Evolutionary conservation across 2,329 filamentous ascomycete species (phyloP), one percentile per base, ranked within the genome.

Genomic region (Scopulariopsis brevicaulis): DNA sequence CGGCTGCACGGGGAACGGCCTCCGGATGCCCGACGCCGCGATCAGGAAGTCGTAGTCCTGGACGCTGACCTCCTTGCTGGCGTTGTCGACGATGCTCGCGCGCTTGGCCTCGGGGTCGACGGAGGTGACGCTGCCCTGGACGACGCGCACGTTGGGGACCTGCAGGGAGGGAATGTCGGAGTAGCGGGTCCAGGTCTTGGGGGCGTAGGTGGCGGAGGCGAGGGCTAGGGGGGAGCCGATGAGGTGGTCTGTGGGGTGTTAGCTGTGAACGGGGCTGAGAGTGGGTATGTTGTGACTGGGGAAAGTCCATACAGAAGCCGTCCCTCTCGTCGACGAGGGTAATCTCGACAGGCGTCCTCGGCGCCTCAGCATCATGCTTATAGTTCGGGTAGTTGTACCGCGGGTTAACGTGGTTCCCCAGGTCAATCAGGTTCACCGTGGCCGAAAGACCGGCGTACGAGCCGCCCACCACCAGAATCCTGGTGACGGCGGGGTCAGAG

Each of bases 291-390:
- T n/a, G 8, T 18, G 46, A 2, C 2, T 15, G 37, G 35, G 64
- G 22, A 20, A 7, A 50, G 62, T 8, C 71, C 85, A 64, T 74
- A 91, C 87, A 91, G 68, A 84, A 91, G n/a, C 89, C 89, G 74
- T 92, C 88, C n/a, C 86, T 76, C 69, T 91, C 86, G 64, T 92
- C 87, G 25, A 89, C 83, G 24, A 92, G 78, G 24, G 86, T 90
- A 55, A 92, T 84, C 43, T 90, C 79, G 15, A 89, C 70, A 1
- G 81, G 76, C 52, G 86, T 74, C 25, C 73, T 75, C 52, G 74
- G 73, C 22, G 74, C 66, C 34, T 71, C 65, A 62, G 71, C 62
- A 64, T 76, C 63, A 65, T 78, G 71, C 51, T 61, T 59, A 58
- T 74, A 74, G n/a, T 65, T 65, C 37, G 68, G 63, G 22, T 64